Evolutionary conservation across 331 rosid species (phyloP), one percentile per base, ranked within the genome.

Genomic region (Telfairia occidentalis): DNA sequence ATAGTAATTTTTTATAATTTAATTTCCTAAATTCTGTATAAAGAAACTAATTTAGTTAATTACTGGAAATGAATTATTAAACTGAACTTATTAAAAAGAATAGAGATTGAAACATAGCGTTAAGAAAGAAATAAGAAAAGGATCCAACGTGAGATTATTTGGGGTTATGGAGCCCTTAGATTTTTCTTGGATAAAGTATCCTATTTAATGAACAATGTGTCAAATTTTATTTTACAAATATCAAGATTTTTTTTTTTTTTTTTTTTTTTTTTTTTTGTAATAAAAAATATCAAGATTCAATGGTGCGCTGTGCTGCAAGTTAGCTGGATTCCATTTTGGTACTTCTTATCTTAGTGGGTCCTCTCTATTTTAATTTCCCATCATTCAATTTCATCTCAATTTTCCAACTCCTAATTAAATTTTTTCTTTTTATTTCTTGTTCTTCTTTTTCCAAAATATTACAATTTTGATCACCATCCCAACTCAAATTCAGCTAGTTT

Each of bases 261-360:
- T n/a, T n/a, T n/a, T n/a, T n/a, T n/a, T n/a, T n/a, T n/a, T n/a
- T n/a, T n/a, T n/a, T n/a, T n/a, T n/a, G n/a, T n/a, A n/a, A n/a
- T n/a, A n/a, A n/a, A n/a, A 67, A 67, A 67, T 67, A 67, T 67
- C 23, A 67, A 67, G 35, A 67, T 23, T 40, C 18, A 7, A 34
- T 34, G 71, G 69, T 32, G 24, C n/a, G 71, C 16, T 64, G 71
- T 37, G 71, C 49, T 64, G 29, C 71, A 0, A n/a, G 37, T 42
- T 42, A 70, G 74, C 74, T 45, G 74, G 74, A 15, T 70, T 45
- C 74, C 74, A 70, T 70, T 66, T 38, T 70, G 15, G 16, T 70
- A 7, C 74, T 15, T 69, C 74, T 69, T 45, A 45, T 70, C 57
- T 70, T 70, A 42, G 74, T 70, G 55, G 74, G 74, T 26, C 57